Conservation (phyloP, 2,329 filamentous ascomycete species). For the Metarhizium brunneum region DNA sequence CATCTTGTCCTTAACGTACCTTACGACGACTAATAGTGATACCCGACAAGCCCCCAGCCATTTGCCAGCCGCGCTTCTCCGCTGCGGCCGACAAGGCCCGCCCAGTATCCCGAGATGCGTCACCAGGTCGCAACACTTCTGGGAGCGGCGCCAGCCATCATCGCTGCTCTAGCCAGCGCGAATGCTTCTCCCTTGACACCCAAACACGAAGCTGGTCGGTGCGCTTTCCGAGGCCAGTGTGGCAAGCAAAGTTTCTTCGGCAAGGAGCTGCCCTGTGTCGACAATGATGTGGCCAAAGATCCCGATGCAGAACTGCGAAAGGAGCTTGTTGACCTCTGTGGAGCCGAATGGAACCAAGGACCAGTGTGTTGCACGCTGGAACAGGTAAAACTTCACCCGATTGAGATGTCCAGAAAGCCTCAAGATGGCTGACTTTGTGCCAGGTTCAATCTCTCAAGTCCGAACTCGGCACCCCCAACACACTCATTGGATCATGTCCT, state of each 20-base stretch:
- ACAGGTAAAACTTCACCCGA: slow-evolving; percentile 46
- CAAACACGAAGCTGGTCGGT: slow-evolving; percentile 78
- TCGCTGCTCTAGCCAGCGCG: slow-evolving; percentile 13
- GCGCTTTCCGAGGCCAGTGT: slow-evolving; percentile 84
- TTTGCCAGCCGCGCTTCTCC: neutral
- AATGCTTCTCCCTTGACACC: slow-evolving; percentile 31
- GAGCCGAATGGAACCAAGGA: slow-evolving; percentile 73
- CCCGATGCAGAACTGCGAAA: slow-evolving; percentile 64
- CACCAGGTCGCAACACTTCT: slow-evolving; percentile 20
- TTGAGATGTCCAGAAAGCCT: neutral
- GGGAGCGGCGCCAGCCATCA: slow-evolving; percentile 21
- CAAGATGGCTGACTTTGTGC: neutral
- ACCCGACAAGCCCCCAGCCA: neutral
- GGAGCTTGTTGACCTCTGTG: slow-evolving; percentile 78
- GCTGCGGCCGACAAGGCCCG: slow-evolving; percentile 5
- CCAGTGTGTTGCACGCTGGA: slow-evolving; percentile 77
- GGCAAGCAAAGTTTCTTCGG: slow-evolving; percentile 87
- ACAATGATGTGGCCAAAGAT: slow-evolving; percentile 73
- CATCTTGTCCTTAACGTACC: neutral
- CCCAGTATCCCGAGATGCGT: slow-evolving; percentile 19
- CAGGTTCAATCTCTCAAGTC: slow-evolving; percentile 71
- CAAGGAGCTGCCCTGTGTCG: slow-evolving; percentile 80
- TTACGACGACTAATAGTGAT: neutral
- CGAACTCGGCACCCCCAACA: slow-evolving; percentile 78
- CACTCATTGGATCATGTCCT: slow-evolving; percentile 85